Evolutionary conservation across 2,329 filamentous ascomycete genomes (phyloP).

Genomic region (Aspergillus vadensis): DNA sequence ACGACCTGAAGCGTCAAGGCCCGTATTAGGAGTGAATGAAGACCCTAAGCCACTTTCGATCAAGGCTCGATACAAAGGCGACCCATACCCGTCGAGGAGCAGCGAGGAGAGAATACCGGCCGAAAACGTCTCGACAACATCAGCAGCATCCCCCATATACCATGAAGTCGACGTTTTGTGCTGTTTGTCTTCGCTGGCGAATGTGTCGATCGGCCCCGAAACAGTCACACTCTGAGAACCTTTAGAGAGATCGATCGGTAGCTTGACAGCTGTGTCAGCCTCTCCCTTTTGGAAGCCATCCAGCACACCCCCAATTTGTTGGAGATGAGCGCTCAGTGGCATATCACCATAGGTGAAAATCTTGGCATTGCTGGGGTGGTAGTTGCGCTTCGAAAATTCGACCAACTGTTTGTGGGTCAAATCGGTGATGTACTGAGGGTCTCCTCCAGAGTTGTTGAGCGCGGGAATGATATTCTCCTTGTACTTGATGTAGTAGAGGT

Average conservation of each 20-base stretch:
- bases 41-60: slow-evolving; percentile 88
- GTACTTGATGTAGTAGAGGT: slow-evolving; percentile 93
- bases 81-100: slow-evolving; percentile 91
- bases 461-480: slow-evolving; percentile 92
- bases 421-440: slow-evolving; percentile 94
- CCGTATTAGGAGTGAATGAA: slow-evolving; percentile 92
- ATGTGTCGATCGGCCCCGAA: slow-evolving; percentile 78
- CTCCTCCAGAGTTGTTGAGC: slow-evolving; percentile 94
- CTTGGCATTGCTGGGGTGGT: slow-evolving; percentile 97
- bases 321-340: slow-evolving; percentile 77
- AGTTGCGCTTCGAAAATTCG: slow-evolving; percentile 87
- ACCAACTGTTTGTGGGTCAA: slow-evolving; percentile 87
- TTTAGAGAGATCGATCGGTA: slow-evolving; percentile 69
- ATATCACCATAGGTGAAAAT: slow-evolving; percentile 95
- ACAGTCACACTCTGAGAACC: slow-evolving; percentile 72
- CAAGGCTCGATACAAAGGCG: slow-evolving; percentile 83
- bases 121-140: slow-evolving; percentile 87
- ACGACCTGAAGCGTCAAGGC: slow-evolving; percentile 78
- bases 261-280: slow-evolving; percentile 72
- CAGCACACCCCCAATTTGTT: slow-evolving; percentile 75
- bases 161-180: slow-evolving; percentile 93
- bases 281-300: slow-evolving; percentile 70
- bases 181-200: slow-evolving; percentile 83
- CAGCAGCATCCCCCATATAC: slow-evolving; percentile 79
- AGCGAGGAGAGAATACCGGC: slow-evolving; percentile 79